Base-by-base conservation (phyloP, 345 rosid genomes). In the Zanthoxylum bungeanum region DNA sequence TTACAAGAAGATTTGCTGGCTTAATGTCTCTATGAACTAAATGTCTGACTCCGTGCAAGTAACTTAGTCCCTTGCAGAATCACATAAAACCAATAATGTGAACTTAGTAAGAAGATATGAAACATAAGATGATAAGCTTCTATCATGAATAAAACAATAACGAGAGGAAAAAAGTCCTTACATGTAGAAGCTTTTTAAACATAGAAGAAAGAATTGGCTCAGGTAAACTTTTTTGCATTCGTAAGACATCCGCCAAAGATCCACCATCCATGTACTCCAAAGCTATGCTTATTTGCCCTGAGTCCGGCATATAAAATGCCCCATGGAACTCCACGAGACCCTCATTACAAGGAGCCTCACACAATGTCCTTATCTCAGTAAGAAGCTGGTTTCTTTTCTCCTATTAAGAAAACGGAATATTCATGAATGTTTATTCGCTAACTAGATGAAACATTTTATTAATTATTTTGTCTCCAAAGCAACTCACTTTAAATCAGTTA, bases 231-330 rank as follows among this genome's bases (percentile, higher is more conserved):
- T 83, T 85, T 73, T 34, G 69, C 65, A 79, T 75, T 71, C 82
- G 85, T 73, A 94, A 78, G 70, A 94, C 81, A 78, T 94, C 98
- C 21, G 95, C 97, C 72, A 94, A 80, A 73, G 98, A 94, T 3
- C 98, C 98, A 61, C 95, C 98, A 80, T 92, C 89, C 98, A 94
- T 92, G 74, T 90, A 94, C 78, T 94, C 98, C 73, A 92, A 89
- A 69, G 98, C 98, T 76, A 92, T 92, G 82, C 95, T 94, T 75
- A 94, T 94, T 82, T 92, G 97, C 70, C 98, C 97, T 0, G 97
- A 89, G 69, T 90, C 97, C 0, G 98, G 97, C 79, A 88, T 83
- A 77, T 94, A 94, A 79, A 90, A 94, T 52, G 98, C 98, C 37
- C 98, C 97, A 49, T 92, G 95, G 84, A 92, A 94, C 66, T 94